Conservation (phyloP, 1,284 basidiomycete species). For the Puccinia coronata region DNA sequence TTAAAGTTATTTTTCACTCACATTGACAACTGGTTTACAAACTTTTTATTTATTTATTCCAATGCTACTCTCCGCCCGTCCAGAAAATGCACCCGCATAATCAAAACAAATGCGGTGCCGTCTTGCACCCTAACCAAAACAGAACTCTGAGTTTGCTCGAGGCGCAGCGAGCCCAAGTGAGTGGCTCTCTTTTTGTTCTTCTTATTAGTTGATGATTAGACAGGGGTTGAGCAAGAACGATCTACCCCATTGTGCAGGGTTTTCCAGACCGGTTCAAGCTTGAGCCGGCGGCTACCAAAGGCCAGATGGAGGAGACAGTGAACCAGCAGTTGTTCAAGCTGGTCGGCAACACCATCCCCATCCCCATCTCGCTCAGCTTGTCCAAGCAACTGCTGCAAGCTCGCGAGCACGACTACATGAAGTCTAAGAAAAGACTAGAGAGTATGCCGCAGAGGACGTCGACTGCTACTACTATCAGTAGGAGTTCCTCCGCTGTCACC, state of each 20-base stretch:
- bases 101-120: slow-evolving; percentile 24
- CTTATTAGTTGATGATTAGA: not conserved
- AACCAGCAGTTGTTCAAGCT: slow-evolving; percentile 30
- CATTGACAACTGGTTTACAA: too few species aligned
- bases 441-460: not conserved
- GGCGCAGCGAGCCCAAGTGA: slow-evolving; percentile 37
- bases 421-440: not conserved
- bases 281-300: not conserved
- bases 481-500: not conserved
- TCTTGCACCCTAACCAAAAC: slow-evolving; percentile 37
- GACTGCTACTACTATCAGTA: not conserved
- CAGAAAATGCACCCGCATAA: slow-evolving; percentile 40
- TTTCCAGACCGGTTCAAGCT: slow-evolving; percentile 35
- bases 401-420: not conserved
- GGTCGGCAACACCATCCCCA: slow-evolving; percentile 39
- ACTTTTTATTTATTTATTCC: not conserved
- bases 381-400: not conserved
- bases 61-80: not conserved
- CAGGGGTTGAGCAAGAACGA: not conserved
- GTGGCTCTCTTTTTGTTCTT: not conserved
- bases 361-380: slow-evolving; percentile 13
- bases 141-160: slow-evolving; percentile 20
- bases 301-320: not conserved
- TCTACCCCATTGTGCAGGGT: not conserved
- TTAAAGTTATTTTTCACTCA: not conserved